phyloP scores from a whole-genome alignment of 1,284 basidiomycete species.

The Takashimella koratensis region DNA sequence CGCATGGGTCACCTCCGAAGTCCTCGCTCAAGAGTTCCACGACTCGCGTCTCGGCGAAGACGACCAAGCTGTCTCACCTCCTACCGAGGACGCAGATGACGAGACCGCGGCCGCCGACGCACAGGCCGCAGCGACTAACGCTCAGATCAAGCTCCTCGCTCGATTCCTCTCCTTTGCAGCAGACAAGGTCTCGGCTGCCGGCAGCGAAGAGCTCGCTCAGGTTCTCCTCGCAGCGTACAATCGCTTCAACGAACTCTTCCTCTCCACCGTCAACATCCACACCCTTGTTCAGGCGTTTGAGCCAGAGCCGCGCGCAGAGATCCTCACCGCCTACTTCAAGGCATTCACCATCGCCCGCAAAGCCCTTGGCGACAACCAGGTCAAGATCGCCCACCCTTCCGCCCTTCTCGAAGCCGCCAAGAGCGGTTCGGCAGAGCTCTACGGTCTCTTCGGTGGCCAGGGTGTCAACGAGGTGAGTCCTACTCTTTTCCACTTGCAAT shows the following conservation, averaged over 20 bases:
- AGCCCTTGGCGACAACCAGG: conserved; percentile 54
- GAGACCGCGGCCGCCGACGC: conserved; percentile 35
- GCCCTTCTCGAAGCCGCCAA: conserved; percentile 71
- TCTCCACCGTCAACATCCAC: conserved; percentile 65
- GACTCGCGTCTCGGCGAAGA: conserved; percentile 55
- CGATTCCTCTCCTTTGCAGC: conserved; percentile 73
- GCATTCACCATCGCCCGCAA: conserved; percentile 70
- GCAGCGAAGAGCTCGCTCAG: conserved; percentile 58
- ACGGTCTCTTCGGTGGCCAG: conserved; percentile 96
- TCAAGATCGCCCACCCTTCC: conserved; percentile 64
- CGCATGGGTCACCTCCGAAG: conserved; percentile 78
- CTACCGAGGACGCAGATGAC: conserved; percentile 46
- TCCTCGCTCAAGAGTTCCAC: conserved; percentile 78
- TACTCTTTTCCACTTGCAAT: conserved; percentile 1
- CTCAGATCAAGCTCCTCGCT: conserved; percentile 70
- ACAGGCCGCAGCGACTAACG: conserved; percentile 50
- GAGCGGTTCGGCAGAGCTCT: conserved; percentile 71
- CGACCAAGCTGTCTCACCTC: conserved; percentile 20
- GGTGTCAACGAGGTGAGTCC: conserved; percentile 78
- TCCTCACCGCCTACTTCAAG: conserved; percentile 76
- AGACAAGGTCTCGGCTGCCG: conserved; percentile 59
- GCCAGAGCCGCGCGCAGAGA: conserved; percentile 66
- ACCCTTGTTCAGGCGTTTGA: conserved; percentile 72
- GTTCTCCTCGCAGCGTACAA: conserved; percentile 69
- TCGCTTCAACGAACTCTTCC: conserved; percentile 73